phyloP scores from a whole-genome alignment of 305 asterid genomes.

The Vinca major region DNA sequence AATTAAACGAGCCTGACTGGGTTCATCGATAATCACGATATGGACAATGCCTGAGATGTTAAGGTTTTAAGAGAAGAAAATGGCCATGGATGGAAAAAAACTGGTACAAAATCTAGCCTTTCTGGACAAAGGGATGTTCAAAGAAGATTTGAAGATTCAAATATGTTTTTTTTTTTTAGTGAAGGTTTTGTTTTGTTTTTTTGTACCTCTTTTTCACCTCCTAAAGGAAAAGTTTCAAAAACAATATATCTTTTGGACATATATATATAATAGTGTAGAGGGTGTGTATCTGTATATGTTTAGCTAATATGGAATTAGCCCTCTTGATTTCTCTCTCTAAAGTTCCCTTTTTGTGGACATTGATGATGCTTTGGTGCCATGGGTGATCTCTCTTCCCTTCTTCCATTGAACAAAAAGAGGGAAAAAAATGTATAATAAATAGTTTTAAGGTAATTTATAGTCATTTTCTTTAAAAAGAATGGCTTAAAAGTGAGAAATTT shows the following conservation, averaged over 20 bases:
- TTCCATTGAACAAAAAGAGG: not conserved
- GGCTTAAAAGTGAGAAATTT: not conserved
- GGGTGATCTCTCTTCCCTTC: not conserved
- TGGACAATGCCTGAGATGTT: not conserved
- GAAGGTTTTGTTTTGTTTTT: conserved; percentile 25
- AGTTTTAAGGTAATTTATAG: not conserved
- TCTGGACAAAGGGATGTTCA: conserved; percentile 1
- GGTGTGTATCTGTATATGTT: conserved; percentile 34
- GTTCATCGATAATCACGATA: conserved; percentile 10
- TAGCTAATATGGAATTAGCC: conserved; percentile 33
- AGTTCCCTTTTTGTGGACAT: conserved; percentile 11
- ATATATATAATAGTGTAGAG: conserved; percentile 19
- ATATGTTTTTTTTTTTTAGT: conserved; percentile 33
- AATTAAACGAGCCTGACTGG: conserved; percentile 13
- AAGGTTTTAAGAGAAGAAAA: conserved; percentile 15
- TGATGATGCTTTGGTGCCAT: not conserved
- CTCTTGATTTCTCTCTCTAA: conserved; percentile 22
- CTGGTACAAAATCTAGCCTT: conserved; percentile 16
- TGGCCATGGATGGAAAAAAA: conserved; percentile 13
- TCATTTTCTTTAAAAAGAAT: too few species aligned
- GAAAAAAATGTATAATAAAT: not conserved
- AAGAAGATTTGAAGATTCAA: conserved; percentile 21
- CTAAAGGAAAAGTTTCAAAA: conserved; percentile 19
- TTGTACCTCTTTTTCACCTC: conserved; percentile 18
- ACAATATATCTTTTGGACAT: conserved; percentile 36